Evolutionary conservation across 2,329 filamentous ascomycete genomes (phyloP).

Genomic region (Penicillium sp.): DNA sequence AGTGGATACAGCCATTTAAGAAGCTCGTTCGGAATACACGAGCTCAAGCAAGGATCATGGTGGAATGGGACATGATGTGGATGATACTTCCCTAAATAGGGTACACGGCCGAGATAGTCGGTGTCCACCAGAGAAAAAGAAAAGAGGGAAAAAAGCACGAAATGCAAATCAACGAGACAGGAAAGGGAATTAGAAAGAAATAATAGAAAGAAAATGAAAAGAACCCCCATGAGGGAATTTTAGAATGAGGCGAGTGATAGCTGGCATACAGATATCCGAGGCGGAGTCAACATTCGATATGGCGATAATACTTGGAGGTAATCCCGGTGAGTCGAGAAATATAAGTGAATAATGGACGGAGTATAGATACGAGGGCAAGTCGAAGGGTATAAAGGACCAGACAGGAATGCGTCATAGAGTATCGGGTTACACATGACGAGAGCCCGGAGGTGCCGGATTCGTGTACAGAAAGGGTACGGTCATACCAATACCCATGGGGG

Average conservation of each 20-base stretch:
- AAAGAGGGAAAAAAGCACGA: background rate
- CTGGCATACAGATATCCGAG: conserved; percentile 2
- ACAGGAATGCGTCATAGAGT: conserved; percentile 5
- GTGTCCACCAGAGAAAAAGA: conserved; percentile 1
- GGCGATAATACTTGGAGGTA: too few species aligned
- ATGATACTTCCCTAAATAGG: conserved; percentile 19
- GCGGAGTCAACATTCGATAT: background rate
- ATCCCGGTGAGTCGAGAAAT: background rate
- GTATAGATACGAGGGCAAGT: background rate
- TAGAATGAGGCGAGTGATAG: conserved; percentile 8
- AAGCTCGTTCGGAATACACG: background rate
- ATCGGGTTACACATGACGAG: conserved; percentile 10
- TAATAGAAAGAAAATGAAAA: background rate
- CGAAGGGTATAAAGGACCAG: background rate
- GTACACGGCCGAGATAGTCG: conserved; percentile 13
- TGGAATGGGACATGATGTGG: conserved; percentile 15
- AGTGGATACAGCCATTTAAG: background rate
- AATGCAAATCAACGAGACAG: background rate
- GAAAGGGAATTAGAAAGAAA: background rate
- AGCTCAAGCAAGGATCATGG: conserved; percentile 2
- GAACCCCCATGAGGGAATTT: background rate
- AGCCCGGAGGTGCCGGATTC: conserved; percentile 9
- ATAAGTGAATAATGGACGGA: background rate
- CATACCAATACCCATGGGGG: background rate
- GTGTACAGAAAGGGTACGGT: background rate